These are phyloP conservation scores for Oryza longistaminata DNA, from an alignment of 176 grass and related monocot genomes.

Conservation along the genomic window DNA sequence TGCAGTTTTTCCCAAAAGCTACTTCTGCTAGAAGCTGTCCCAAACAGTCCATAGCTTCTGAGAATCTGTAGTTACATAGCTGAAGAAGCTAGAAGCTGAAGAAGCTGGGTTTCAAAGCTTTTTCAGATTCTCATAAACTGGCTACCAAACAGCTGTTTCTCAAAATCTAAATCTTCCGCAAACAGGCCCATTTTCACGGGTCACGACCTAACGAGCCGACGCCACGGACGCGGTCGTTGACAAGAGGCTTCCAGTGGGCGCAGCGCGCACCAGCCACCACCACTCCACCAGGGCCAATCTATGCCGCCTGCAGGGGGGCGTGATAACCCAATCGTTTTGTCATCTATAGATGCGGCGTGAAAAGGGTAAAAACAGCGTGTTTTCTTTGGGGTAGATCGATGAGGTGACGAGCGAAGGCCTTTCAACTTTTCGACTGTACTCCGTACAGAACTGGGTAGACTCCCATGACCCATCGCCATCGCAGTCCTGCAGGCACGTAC, in stretches of 20 bases:
- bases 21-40: too few species aligned
- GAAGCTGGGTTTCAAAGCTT: too few species aligned
- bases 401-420: neutral
- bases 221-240: neutral
- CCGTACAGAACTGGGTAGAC: constrained; percentile 3
- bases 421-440: neutral
- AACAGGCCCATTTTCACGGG: neutral
- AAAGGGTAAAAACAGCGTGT: neutral
- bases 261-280: neutral
- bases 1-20: too few species aligned
- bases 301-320: neutral
- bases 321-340: neutral
- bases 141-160: too few species aligned
- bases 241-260: neutral
- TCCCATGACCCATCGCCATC: constrained; percentile 23
- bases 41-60: too few species aligned
- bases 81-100: too few species aligned
- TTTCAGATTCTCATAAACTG: too few species aligned
- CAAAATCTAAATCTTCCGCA: too few species aligned
- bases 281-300: neutral
- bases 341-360: neutral
- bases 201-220: neutral
- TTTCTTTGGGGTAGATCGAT: neutral
- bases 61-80: too few species aligned
- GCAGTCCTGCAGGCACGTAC: neutral